Conservation (phyloP, 257 asterid genomes). For the Solanum virginianum region DNA sequence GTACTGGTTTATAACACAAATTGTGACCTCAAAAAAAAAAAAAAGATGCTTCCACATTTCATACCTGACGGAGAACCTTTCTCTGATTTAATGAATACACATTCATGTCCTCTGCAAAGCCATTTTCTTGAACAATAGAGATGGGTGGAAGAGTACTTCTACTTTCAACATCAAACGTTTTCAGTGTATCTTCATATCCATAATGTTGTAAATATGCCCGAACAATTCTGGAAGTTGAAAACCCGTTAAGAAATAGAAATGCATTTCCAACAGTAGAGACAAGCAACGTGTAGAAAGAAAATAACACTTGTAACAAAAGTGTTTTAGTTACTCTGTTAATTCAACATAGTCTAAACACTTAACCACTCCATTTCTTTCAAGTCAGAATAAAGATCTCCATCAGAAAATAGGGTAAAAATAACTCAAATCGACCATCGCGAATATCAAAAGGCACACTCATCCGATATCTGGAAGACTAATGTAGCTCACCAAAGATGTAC, state of each 20-base stretch:
- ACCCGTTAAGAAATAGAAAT: not conserved
- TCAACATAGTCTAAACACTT: not conserved
- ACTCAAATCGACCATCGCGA: not conserved
- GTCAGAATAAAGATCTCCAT: not conserved
- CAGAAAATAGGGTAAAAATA: not conserved
- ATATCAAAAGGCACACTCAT: not conserved
- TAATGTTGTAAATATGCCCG: conserved; percentile 83
- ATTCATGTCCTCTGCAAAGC: conserved; percentile 33
- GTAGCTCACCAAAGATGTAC: not conserved
- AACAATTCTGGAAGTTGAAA: conserved; percentile 52
- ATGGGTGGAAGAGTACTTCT: conserved; percentile 60
- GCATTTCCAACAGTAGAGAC: not conserved
- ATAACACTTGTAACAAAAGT: not conserved
- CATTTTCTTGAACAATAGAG: conserved; percentile 44
- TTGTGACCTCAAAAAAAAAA: not conserved
- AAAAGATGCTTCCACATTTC: conserved; percentile 3
- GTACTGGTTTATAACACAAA: too few species aligned
- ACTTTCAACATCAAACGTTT: conserved; percentile 54
- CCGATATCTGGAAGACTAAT: not conserved
- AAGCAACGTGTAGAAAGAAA: not conserved
- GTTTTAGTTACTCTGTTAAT: not conserved
- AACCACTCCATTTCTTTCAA: not conserved
- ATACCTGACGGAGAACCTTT: conserved; percentile 81
- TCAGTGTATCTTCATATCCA: conserved; percentile 86
- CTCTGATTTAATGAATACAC: conserved; percentile 50